These are phyloP conservation scores for Diaporthe nobilis DNA, from an alignment of 2,329 filamentous ascomycete species.

Conservation along the genomic window DNA sequence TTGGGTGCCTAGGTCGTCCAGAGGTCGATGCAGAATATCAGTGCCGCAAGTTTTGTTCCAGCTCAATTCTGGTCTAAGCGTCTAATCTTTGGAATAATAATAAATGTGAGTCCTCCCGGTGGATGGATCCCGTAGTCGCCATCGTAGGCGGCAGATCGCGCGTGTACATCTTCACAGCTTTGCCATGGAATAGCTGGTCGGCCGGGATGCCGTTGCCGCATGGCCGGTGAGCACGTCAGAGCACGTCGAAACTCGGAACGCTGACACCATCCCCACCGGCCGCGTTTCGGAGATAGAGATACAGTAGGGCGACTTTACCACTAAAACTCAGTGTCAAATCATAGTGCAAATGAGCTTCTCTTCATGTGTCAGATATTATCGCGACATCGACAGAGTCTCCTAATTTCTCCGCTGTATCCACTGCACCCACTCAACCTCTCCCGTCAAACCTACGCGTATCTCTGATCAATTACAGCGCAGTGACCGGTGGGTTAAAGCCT, in stretches of 20 bases:
- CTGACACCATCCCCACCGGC: conserved; percentile 39
- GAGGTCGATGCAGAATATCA: neutral
- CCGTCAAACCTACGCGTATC: neutral
- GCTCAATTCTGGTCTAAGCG: neutral
- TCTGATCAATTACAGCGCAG: neutral
- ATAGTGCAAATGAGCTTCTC: neutral
- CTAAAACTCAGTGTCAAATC: neutral
- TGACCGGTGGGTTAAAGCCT: neutral
- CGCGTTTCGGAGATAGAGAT: conserved; percentile 11
- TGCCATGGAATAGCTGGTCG: neutral
- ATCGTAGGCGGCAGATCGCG: neutral
- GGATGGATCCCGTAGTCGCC: neutral
- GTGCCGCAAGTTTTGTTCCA: neutral
- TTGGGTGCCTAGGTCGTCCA: neutral
- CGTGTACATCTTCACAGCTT: neutral
- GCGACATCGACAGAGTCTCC: neutral
- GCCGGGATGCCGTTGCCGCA: conserved; percentile 10
- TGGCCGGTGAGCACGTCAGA: conserved; percentile 38
- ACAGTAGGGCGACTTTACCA: neutral
- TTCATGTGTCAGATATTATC: neutral
- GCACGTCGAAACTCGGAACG: conserved; percentile 38
- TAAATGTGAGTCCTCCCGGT: neutral
- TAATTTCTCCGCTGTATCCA: neutral
- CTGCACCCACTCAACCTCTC: neutral
- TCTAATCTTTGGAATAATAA: neutral